Evolutionary conservation across 768 basidiomycete genomes (phyloP).

Genomic region (Tephrocybe rancida): DNA sequence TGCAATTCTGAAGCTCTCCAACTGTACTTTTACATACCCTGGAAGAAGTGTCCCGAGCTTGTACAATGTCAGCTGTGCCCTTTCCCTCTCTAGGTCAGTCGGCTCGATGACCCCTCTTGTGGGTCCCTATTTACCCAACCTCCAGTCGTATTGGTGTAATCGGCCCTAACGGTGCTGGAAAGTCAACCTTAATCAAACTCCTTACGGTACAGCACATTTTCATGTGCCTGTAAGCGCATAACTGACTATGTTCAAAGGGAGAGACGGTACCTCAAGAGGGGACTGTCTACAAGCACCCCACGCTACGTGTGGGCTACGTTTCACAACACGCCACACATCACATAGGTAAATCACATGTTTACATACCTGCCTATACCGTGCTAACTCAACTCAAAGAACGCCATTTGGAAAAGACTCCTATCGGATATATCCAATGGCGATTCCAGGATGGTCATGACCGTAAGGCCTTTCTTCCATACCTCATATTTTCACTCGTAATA

Average conservation of each 20-base stretch:
- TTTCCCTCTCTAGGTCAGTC: constrained; percentile 85
- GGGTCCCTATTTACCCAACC: constrained; percentile 19
- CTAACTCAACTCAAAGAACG: constrained; percentile 53
- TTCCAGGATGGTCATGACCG: constrained; percentile 99
- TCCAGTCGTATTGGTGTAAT: constrained; percentile 86
- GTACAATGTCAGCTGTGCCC: constrained; percentile 85
- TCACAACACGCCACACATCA: constrained; percentile 99
- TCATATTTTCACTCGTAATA: constrained; percentile 6
- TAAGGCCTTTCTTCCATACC: constrained; percentile 35
- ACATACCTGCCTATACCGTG: constrained; percentile 4
- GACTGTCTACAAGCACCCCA: constrained; percentile 90
- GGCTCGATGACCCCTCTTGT: constrained; percentile 19
- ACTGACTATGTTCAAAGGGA: constrained; percentile 44
- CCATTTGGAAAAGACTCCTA: constrained; percentile 95
- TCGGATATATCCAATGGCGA: constrained; percentile 98
- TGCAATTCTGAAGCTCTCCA: constrained; percentile 89
- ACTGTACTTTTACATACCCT: constrained; percentile 95
- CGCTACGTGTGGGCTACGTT: constrained; percentile 93
- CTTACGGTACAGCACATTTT: constrained; percentile 61
- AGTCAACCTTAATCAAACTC: constrained; percentile 94
- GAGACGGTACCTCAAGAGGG: constrained; percentile 93
- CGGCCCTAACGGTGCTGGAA: constrained; percentile 95
- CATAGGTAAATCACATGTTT: constrained; percentile 52
- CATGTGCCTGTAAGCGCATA: constrained; percentile 7
- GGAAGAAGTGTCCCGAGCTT: constrained; percentile 80